phyloP scores from a whole-genome alignment of 1,139 yeast species.

The Lodderomyces oxycetoniae region DNA sequence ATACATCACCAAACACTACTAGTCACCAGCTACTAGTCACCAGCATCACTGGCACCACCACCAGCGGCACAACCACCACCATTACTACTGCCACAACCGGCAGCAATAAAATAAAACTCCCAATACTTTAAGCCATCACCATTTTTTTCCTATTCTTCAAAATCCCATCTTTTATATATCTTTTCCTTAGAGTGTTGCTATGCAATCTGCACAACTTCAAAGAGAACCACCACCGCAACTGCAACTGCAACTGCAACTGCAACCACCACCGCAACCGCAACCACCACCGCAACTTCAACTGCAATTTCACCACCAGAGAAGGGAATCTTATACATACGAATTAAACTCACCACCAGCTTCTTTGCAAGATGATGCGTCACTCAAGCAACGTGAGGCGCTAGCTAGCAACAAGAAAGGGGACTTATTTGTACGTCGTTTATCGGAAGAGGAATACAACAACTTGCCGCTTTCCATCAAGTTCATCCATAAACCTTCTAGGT shows the following conservation, averaged over 20 bases:
- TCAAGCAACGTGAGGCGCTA: too few relatives aligned
- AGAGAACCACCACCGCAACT: not conserved
- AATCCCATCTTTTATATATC: too few relatives aligned
- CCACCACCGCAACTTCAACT: constrained; percentile 1
- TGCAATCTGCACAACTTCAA: too few relatives aligned
- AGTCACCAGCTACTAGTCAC: not conserved
- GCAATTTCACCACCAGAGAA: constrained; percentile 4
- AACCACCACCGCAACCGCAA: not conserved
- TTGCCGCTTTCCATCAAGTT: constrained; percentile 33
- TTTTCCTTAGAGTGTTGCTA: too few relatives aligned
- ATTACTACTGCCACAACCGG: too few relatives aligned
- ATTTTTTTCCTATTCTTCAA: too few relatives aligned
- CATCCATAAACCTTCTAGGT: constrained; percentile 40
- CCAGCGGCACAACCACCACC: not conserved
- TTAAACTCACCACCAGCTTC: not conserved
- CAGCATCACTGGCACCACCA: not conserved
- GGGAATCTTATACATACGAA: constrained; percentile 13
- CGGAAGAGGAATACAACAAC: constrained; percentile 1
- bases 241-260: not conserved
- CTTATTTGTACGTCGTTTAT: constrained; percentile 1
- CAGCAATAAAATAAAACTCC: too few relatives aligned
- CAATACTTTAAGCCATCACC: too few relatives aligned
- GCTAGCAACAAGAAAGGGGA: too few relatives aligned
- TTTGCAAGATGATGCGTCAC: not conserved
- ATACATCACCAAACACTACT: not conserved